A percentile compares a stretch with the other conserved stretches of the same genome.
phyloP scores from a whole-genome alignment of 495 filamentous ascomycete species.

The Astrothelium subdiscretum region DNA sequence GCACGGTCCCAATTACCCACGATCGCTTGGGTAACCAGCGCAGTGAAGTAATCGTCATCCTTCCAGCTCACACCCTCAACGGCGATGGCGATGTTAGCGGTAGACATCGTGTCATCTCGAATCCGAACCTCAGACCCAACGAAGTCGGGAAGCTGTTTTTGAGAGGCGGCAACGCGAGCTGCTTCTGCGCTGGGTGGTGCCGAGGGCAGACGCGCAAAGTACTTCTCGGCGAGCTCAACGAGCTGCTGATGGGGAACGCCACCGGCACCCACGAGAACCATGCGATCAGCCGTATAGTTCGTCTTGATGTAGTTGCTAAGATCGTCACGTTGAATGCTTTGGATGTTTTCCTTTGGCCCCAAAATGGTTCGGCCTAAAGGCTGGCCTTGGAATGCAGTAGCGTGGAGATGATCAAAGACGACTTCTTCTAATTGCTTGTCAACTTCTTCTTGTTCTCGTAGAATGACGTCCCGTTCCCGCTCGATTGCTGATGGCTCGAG shows the following conservation, averaged over 20 bases:
- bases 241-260: conserved; percentile 88
- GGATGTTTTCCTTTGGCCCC: conserved; percentile 95
- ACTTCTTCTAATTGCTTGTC: conserved; percentile 99
- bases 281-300: conserved; percentile 98
- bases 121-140: conserved; percentile 90
- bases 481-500: conserved; percentile 87
- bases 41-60: conserved; percentile 97
- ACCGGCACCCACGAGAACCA: conserved; percentile 94
- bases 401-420: conserved; percentile 98
- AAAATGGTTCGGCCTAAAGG: conserved; percentile 96
- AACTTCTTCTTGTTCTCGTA: conserved; percentile 97
- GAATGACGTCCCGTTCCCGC: conserved; percentile 93
- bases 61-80: conserved; percentile 99
- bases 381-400: conserved; percentile 92
- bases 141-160: conserved; percentile 85
- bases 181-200: conserved; percentile 60
- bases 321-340: conserved; percentile 83
- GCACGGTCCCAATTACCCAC: conserved; percentile 99
- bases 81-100: conserved; percentile 95
- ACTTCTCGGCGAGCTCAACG: conserved; percentile 90
- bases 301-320: conserved; percentile 91
- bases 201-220: conserved; percentile 70
- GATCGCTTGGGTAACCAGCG: conserved; percentile 92
- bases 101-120: conserved; percentile 89
- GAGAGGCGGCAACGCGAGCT: conserved; percentile 45